Percentiles rank a stretch among this genome's conserved stretches.
These are phyloP conservation scores for Cinchona pubescens DNA, from an alignment of 257 asterid genomes.

Conservation along the genomic window DNA sequence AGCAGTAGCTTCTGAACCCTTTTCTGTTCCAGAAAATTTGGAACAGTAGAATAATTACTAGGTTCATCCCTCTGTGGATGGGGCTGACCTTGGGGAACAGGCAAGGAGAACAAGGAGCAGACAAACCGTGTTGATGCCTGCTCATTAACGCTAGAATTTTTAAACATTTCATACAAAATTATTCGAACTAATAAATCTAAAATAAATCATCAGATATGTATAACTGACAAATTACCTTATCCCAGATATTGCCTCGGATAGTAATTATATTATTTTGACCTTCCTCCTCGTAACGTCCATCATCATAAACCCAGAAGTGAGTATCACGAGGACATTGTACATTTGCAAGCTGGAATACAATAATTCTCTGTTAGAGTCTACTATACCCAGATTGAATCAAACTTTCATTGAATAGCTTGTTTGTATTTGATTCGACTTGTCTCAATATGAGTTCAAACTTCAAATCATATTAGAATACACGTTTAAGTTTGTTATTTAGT, in stretches of 20 bases:
- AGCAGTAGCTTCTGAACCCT: conserved; percentile 77
- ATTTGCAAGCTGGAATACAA: conserved; percentile 64
- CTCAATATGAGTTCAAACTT: not conserved
- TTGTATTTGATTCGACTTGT: not conserved
- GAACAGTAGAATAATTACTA: conserved; percentile 63
- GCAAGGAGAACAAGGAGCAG: conserved; percentile 84
- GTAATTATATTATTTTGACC: conserved; percentile 97
- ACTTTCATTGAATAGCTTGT: not conserved
- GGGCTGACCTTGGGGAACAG: conserved; percentile 85
- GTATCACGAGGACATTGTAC: conserved; percentile 99
- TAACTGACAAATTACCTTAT: conserved; percentile 53
- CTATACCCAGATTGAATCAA: not conserved
- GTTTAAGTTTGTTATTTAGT: not conserved
- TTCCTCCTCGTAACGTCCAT: conserved; percentile 97
- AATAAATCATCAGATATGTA: not conserved
- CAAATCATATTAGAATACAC: not conserved
- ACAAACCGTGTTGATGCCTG: conserved; percentile 88
- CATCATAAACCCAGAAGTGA: conserved; percentile 97
- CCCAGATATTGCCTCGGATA: conserved; percentile 97
- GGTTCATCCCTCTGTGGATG: conserved; percentile 69
- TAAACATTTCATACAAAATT: conserved; percentile 15
- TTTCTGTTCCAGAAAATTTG: conserved; percentile 76
- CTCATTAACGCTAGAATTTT: conserved; percentile 4
- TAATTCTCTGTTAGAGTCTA: conserved; percentile 10
- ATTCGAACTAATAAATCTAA: conserved; percentile 9